These are phyloP conservation scores for Codiaeum variegatum DNA, from an alignment of 441 rosid species.

Conservation along the genomic window DNA sequence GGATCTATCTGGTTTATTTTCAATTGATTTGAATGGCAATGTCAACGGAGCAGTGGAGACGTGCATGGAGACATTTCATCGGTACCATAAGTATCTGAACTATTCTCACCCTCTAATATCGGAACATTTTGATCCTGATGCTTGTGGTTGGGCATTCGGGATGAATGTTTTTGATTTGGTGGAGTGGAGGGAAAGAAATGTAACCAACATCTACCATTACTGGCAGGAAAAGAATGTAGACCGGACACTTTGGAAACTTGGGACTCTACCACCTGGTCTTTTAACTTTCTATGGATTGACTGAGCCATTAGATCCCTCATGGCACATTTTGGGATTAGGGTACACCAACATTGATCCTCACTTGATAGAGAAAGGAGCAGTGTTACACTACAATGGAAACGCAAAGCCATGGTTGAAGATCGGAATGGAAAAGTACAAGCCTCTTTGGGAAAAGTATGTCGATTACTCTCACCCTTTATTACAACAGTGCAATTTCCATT, in stretches of 20 bases:
- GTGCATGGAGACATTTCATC: constrained; percentile 91
- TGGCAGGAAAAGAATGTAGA: constrained; percentile 94
- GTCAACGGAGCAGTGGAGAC: constrained; percentile 98
- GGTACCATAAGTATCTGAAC: constrained; percentile 57
- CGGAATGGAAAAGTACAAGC: constrained; percentile 89
- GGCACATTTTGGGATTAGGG: constrained; percentile 92
- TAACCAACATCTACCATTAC: constrained; percentile 76
- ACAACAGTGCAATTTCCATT: constrained; percentile 84
- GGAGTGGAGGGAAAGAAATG: constrained; percentile 91
- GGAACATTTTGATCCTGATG: constrained; percentile 85
- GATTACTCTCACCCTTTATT: constrained; percentile 72
- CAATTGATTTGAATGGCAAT: constrained; percentile 51
- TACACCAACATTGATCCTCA: constrained; percentile 76
- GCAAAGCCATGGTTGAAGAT: constrained; percentile 97
- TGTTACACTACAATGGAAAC: constrained; percentile 89
- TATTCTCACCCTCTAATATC: constrained; percentile 73
- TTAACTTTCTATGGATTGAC: constrained; percentile 85
- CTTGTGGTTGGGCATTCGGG: constrained; percentile 98
- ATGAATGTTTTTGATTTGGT: constrained; percentile 90
- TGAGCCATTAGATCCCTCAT: constrained; percentile 65
- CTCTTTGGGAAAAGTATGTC: constrained; percentile 82
- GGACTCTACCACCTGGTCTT: constrained; percentile 91
- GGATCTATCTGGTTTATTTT: constrained; percentile 54
- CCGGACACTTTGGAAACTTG: constrained; percentile 90
- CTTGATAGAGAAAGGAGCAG: constrained; percentile 82